These are phyloP conservation scores for Cafeteria roenbergensis DNA, from an alignment of 108 stramenopile species.

Conservation along the genomic window DNA sequence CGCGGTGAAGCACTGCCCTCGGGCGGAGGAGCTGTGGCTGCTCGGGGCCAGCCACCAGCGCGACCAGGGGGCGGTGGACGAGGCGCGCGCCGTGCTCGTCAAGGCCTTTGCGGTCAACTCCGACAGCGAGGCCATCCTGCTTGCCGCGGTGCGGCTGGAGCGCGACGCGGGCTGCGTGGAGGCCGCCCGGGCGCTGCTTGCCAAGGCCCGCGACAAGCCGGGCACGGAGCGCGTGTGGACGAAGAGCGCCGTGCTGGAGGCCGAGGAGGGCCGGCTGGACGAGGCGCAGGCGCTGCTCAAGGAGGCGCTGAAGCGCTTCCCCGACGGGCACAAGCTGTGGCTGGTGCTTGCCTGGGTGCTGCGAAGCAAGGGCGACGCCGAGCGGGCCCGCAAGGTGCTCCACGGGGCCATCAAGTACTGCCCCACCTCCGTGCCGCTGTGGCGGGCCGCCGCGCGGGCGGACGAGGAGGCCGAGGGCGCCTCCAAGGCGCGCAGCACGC, in stretches of 20 bases:
- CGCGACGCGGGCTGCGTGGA: constrained; percentile 82
- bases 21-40: constrained; percentile 87
- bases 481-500: constrained; percentile 74
- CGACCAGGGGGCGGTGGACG: constrained; percentile 65
- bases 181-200: constrained; percentile 67
- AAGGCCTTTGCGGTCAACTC: constrained; percentile 83
- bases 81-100: constrained; percentile 71
- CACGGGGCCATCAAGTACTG: constrained; percentile 62
- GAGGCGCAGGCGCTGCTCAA: constrained; percentile 55
- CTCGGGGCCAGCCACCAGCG: constrained; percentile 88
- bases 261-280: constrained; percentile 41
- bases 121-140: constrained; percentile 79
- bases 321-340: constrained; percentile 66
- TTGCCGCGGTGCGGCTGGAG: constrained; percentile 91
- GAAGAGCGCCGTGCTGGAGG: constrained; percentile 80
- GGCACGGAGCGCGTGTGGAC: constrained; percentile 71
- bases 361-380: constrained; percentile 17
- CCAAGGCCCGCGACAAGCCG: constrained; percentile 63
- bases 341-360: constrained; percentile 85
- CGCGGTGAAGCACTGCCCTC: constrained; percentile 52
- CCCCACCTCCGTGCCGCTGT: constrained; percentile 60
- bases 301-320: constrained; percentile 58
- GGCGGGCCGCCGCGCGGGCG: constrained; percentile 69
- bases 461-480: constrained; percentile 59
- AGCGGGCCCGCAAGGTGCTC: constrained; percentile 57